Conservation (phyloP, 2,329 filamentous ascomycete genomes). For the Juglanconis juglandina region DNA sequence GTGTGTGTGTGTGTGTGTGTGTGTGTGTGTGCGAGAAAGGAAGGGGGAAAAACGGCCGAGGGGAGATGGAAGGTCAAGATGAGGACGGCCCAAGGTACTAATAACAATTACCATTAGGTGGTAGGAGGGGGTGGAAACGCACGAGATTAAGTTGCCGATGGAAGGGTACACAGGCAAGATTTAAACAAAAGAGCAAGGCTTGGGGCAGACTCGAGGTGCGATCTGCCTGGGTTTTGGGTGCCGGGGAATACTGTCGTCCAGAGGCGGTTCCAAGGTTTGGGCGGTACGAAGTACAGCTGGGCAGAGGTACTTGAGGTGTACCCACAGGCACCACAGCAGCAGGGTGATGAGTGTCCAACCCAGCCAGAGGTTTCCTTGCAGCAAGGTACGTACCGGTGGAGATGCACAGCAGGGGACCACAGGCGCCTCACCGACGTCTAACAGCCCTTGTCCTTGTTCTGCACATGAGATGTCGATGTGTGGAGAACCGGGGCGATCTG, state of each 20-base stretch:
- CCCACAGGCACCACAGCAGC: background rate
- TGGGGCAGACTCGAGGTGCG: slow-evolving; percentile 16
- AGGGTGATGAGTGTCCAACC: background rate
- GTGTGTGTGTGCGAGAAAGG: background rate
- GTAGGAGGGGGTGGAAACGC: background rate
- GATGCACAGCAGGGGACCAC: slow-evolving; percentile 5
- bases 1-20: too few relatives aligned
- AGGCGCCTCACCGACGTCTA: slow-evolving; percentile 15
- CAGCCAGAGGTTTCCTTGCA: background rate
- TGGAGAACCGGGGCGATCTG: slow-evolving; percentile 19
- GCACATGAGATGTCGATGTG: slow-evolving; percentile 17
- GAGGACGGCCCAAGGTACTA: slow-evolving; percentile 12
- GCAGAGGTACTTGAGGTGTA: slow-evolving; percentile 4
- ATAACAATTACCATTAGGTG: slow-evolving; percentile 16
- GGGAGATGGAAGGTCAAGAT: background rate
- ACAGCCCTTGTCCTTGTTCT: slow-evolving; percentile 10
- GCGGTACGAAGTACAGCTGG: background rate
- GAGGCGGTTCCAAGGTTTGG: background rate
- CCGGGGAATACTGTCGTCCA: background rate
- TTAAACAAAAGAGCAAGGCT: slow-evolving; percentile 16
- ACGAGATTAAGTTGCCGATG: slow-evolving; percentile 12
- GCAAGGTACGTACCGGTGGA: background rate
- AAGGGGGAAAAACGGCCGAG: background rate
- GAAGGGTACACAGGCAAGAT: slow-evolving; percentile 14
- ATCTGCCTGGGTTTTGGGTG: slow-evolving; percentile 15